Evolutionary conservation across 108 stramenopile species (phyloP), one percentile per base, ranked within the genome.

Genomic region (Epithemia pelagica): DNA sequence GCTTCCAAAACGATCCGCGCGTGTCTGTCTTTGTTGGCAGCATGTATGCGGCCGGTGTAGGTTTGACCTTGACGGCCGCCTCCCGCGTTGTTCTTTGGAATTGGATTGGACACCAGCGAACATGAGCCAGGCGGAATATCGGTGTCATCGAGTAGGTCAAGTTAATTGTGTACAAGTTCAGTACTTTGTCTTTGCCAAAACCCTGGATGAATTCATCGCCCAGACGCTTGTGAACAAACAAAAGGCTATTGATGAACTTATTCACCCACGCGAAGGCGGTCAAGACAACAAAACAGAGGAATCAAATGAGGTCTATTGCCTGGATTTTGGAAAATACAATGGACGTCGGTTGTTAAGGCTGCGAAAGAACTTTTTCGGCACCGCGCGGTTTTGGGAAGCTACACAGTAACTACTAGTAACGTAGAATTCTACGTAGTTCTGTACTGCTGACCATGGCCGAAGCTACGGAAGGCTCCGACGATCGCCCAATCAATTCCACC

Each of bases 101-200:
- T 24, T 71, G 30, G 74, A 75, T 66, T 75, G 69, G 74, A 70
- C 74, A 28, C 74, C 74, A 1, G 58, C 30, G 7, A 61, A 66
- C 57, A 66, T 75, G 65, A 25, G 31, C 0, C 74, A 75, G 46
- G 74, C 74, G 2, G 74, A 75, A 67, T 69, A 75, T 66, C 69
- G 74, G 18, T 75, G 74, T 28, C 74, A 75, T 66, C 69, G 74
- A 19, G 70, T 75, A 10, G 74, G 74, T 52, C 74, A 75, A 54
- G 28, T 25, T 28, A 28, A 58, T 29, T 51, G 28, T 53, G 74
- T 75, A 27, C 57, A 31, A 2, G 59, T 61, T 8, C 58, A 75
- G 0, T 75, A 75, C 33, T 66, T 29, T 59, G 69, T 75, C 27
- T 75, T 75, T 31, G 8, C 26, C 18, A 30, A 66, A 59, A 66